phyloP scores from a whole-genome alignment of 768 basidiomycete genomes.

The Podaxis rugospora region DNA sequence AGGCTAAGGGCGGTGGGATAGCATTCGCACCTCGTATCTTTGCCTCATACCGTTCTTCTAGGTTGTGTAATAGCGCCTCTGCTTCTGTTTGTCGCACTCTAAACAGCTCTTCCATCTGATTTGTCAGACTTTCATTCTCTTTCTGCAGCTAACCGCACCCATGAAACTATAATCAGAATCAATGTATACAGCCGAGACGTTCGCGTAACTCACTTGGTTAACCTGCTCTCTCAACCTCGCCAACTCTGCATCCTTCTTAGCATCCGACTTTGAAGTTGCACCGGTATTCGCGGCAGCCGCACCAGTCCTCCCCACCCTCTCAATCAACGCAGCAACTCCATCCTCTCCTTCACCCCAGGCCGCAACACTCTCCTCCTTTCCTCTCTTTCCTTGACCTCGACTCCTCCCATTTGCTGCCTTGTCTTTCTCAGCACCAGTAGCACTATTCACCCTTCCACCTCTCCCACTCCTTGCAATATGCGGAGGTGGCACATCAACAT shows the following conservation, averaged over 20 bases:
- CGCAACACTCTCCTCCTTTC: constrained; percentile 13
- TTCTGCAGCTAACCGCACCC: constrained; percentile 28
- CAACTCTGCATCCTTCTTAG: constrained; percentile 11
- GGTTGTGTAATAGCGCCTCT: constrained; percentile 48
- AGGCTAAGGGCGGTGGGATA: not conserved
- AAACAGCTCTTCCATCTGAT: constrained; percentile 57
- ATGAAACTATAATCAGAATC: not conserved
- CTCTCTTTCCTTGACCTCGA: not conserved
- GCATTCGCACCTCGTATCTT: constrained; percentile 41
- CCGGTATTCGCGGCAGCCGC: not conserved
- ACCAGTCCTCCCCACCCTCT: not conserved
- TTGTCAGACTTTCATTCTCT: constrained; percentile 42
- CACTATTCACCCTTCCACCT: not conserved
- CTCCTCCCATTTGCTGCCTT: not conserved
- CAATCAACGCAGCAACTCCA: constrained; percentile 6
- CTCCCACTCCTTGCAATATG: constrained; percentile 11
- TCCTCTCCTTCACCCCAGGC: constrained; percentile 17
- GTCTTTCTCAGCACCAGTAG: not conserved
- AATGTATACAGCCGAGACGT: not conserved
- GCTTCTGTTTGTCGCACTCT: constrained; percentile 60
- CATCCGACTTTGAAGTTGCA: not conserved
- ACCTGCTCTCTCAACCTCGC: constrained; percentile 14
- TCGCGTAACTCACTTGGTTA: constrained; percentile 10
- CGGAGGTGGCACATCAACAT: constrained; percentile 2
- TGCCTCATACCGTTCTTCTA: constrained; percentile 47